phyloP scores from a whole-genome alignment of 352 stramenopile species.

The Halophytophthora batemanensis region DNA sequence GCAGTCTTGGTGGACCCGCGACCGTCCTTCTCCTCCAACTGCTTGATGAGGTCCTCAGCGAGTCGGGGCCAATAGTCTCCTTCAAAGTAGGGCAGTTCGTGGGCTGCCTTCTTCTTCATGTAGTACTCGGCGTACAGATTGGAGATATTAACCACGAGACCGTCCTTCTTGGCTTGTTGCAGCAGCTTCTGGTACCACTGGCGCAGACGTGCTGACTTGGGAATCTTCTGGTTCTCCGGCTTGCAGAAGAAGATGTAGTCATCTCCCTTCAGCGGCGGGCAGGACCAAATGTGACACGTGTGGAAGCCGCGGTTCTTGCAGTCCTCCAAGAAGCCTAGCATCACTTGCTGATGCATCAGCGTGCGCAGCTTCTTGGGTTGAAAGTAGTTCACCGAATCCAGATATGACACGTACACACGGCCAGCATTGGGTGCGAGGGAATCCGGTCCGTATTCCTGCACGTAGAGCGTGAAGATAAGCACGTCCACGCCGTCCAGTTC shows the following conservation, averaged over 20 bases:
- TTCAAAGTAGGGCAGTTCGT: slow-evolving; percentile 98
- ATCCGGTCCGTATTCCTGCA: slow-evolving; percentile 83
- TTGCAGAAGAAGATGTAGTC: slow-evolving; percentile 92
- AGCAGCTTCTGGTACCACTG: slow-evolving; percentile 88
- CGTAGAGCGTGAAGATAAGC: slow-evolving; percentile 87
- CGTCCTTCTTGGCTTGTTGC: slow-evolving; percentile 76
- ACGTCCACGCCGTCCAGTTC: slow-evolving; percentile 87
- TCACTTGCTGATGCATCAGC: slow-evolving; percentile 87
- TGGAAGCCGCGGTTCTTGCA: slow-evolving; percentile 86
- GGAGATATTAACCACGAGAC: slow-evolving; percentile 75
- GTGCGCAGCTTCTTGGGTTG: slow-evolving; percentile 86
- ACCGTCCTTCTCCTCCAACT: slow-evolving; percentile 92
- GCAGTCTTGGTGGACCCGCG: slow-evolving; percentile 30
- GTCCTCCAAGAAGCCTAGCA: slow-evolving; percentile 85
- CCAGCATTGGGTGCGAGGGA: slow-evolving; percentile 74
- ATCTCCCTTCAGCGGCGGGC: slow-evolving; percentile 81
- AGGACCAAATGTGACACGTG: slow-evolving; percentile 90
- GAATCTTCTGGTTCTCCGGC: slow-evolving; percentile 89
- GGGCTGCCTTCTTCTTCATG: slow-evolving; percentile 82
- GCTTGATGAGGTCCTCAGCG: slow-evolving; percentile 98
- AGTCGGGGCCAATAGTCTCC: slow-evolving; percentile 98
- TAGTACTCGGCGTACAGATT: slow-evolving; percentile 88
- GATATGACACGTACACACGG: slow-evolving; percentile 86
- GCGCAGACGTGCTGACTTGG: slow-evolving; percentile 80
- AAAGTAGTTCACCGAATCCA: slow-evolving; percentile 90